phyloP scores from a whole-genome alignment of 257 asterid genomes.

The Solanum chiquidenum region DNA sequence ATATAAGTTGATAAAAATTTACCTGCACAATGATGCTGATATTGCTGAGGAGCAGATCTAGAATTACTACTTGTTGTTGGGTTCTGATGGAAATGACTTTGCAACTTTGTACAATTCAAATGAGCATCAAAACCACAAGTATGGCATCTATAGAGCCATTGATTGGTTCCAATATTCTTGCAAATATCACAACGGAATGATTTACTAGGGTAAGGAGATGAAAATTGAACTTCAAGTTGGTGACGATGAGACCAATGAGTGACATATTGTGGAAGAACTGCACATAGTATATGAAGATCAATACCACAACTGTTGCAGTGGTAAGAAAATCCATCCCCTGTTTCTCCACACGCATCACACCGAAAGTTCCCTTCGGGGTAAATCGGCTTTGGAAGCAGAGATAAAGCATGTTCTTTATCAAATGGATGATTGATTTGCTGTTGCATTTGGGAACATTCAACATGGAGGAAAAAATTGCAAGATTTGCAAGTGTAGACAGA shows the following conservation, averaged over 20 bases:
- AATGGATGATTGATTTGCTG: constrained; percentile 39
- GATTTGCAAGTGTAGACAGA: constrained; percentile 30
- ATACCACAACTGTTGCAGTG: constrained; percentile 43
- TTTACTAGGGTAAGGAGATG: constrained; percentile 23
- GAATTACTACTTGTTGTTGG: background rate
- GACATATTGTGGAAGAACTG: constrained; percentile 26
- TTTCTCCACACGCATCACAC: constrained; percentile 42
- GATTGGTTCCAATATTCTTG: constrained; percentile 10
- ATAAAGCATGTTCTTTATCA: constrained; percentile 23
- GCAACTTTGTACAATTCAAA: constrained; percentile 31
- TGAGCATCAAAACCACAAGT: constrained; percentile 50
- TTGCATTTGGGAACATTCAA: constrained; percentile 45
- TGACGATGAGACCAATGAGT: constrained; percentile 24
- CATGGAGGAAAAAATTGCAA: constrained; percentile 46
- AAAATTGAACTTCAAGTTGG: constrained; percentile 27
- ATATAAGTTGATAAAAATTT: background rate
- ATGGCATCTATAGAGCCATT: constrained; percentile 51
- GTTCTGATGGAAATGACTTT: background rate
- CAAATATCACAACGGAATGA: constrained; percentile 40
- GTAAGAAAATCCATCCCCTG: constrained; percentile 30
- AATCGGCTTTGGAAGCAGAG: constrained; percentile 29
- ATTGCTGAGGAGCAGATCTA: constrained; percentile 9
- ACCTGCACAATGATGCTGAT: background rate
- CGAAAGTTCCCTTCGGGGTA: constrained; percentile 23
- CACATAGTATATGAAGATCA: constrained; percentile 43